Percentiles rank a stretch among this genome's conserved stretches.
phyloP scores from a whole-genome alignment of 306 rosid genomes.

The Pyrus betulifolia region DNA sequence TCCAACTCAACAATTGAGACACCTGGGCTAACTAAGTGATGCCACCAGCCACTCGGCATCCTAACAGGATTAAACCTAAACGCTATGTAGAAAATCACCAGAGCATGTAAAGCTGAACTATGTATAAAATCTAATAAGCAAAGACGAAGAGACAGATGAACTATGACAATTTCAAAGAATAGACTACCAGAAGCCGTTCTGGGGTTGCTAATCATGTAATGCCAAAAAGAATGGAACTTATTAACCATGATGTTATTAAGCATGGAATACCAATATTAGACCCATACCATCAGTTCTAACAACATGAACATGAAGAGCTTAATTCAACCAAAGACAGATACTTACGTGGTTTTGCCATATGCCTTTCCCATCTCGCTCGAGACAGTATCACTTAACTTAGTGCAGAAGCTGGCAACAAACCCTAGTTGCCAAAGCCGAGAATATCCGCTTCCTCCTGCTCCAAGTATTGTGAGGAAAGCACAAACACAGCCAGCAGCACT shows the following conservation, averaged over 20 bases:
- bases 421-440: conserved; percentile 77
- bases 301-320: not conserved
- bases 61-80: too few relatives aligned
- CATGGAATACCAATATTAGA: not conserved
- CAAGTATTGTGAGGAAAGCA: conserved; percentile 61
- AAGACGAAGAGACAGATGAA: not conserved
- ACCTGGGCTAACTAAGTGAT: too few relatives aligned
- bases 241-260: not conserved
- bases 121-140: not conserved
- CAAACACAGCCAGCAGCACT: conserved; percentile 94
- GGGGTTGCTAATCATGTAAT: not conserved
- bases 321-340: conserved; percentile 2
- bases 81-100: not conserved
- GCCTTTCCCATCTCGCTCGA: conserved; percentile 99
- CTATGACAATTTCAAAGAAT: not conserved
- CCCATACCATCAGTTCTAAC: not conserved
- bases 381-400: conserved; percentile 92
- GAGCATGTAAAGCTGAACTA: not conserved
- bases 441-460: conserved; percentile 62
- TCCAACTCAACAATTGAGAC: too few relatives aligned
- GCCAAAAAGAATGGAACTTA: not conserved
- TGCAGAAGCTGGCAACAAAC: conserved; percentile 91
- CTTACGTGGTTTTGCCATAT: conserved; percentile 88
- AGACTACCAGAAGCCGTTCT: not conserved
- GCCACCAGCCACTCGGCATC: too few relatives aligned